Percentiles rank a stretch among this genome's conserved stretches.
Conservation (phyloP, 208 protist species). For the Plasmodiophora brassicae region DNA sequence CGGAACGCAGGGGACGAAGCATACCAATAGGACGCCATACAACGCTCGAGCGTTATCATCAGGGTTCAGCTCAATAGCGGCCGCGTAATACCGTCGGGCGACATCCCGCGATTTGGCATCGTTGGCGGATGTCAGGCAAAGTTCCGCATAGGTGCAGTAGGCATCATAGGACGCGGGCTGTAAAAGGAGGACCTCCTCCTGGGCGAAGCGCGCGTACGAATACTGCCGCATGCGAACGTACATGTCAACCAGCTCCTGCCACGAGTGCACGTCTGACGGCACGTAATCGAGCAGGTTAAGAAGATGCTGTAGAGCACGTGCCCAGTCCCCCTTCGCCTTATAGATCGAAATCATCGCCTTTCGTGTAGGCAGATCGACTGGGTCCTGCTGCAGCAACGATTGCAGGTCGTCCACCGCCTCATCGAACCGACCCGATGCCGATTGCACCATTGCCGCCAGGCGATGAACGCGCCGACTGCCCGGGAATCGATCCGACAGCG, state of each 20-base stretch:
- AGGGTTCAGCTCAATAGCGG: not conserved
- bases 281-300: not conserved
- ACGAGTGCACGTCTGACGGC: not conserved
- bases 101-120: not conserved
- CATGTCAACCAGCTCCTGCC: not conserved
- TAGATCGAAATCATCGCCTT: not conserved
- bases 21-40: not conserved
- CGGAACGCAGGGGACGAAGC: no score
- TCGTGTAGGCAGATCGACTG: not conserved
- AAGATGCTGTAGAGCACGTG: not conserved
- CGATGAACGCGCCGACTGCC: not conserved
- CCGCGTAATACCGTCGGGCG: not conserved
- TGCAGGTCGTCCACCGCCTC: not conserved
- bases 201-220: not conserved
- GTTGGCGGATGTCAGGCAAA: not conserved
- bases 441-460: not conserved
- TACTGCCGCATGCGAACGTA: not conserved
- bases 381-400: not conserved
- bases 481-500: not conserved
- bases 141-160: not conserved
- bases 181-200: not conserved
- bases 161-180: not conserved
- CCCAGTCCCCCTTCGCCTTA: not conserved
- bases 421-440: not conserved
- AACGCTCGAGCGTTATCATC: not conserved